Evolutionary conservation across 768 basidiomycete genomes (phyloP).

Genomic region (Astraeus odoratus): DNA sequence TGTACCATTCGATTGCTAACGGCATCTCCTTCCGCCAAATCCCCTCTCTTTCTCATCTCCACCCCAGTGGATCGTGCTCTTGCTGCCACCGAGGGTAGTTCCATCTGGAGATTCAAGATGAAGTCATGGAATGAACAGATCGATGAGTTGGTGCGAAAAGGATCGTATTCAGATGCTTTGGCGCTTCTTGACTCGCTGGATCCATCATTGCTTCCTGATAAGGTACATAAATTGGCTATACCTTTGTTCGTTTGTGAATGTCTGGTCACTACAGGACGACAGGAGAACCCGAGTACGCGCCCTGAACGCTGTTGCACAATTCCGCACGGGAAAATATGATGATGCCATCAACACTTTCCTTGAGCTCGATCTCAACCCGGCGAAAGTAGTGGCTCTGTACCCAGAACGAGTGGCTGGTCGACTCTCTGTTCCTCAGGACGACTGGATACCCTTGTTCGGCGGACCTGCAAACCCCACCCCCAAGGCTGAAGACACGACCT

Average conservation of each 20-base stretch:
- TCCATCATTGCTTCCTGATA: slow-evolving; percentile 50
- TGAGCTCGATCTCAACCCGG: slow-evolving; percentile 85
- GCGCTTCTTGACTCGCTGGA: slow-evolving; percentile 69
- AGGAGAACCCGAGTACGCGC: slow-evolving; percentile 55
- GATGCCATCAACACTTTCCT: slow-evolving; percentile 83
- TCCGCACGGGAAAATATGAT: slow-evolving; percentile 62
- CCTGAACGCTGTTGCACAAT: slow-evolving; percentile 74
- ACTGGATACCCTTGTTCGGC: slow-evolving; percentile 81
- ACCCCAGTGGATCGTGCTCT: slow-evolving; percentile 69
- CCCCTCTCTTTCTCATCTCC: slow-evolving; percentile 54
- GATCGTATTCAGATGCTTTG: slow-evolving; percentile 73
- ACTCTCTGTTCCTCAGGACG: slow-evolving; percentile 56
- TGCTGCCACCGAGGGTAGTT: slow-evolving; percentile 63
- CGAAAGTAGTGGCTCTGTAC: slow-evolving; percentile 88
- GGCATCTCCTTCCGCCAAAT: slow-evolving; percentile 42
- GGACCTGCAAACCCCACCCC: slow-evolving; percentile 43
- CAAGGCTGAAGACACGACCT: slow-evolving; percentile 20
- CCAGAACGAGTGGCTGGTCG: slow-evolving; percentile 77
- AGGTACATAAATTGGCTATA: slow-evolving; percentile 34
- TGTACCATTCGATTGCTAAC: slow-evolving; percentile 61
- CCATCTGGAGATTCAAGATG: slow-evolving; percentile 71
- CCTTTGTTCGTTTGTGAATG: slow-evolving; percentile 1
- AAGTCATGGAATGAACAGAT: slow-evolving; percentile 74
- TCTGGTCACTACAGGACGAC: slow-evolving; percentile 35
- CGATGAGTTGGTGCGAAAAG: slow-evolving; percentile 69